phyloP scores from a whole-genome alignment of 2,329 filamentous ascomycete species.

The Fusarium denticulatum region DNA sequence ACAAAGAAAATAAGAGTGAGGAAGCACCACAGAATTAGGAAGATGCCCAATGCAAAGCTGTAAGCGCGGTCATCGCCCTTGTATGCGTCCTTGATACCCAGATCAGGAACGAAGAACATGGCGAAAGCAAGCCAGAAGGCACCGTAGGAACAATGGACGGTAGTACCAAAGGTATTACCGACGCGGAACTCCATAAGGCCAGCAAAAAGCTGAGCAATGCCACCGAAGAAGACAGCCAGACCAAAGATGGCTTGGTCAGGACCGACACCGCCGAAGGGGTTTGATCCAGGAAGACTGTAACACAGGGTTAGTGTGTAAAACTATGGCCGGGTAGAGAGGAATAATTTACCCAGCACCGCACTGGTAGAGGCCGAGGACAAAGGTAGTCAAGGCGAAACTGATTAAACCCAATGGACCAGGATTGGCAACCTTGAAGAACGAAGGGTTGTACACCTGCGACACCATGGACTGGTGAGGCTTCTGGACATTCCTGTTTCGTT shows the following conservation, averaged over 20 bases:
- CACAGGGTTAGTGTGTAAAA: neutral
- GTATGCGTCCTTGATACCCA: constrained; percentile 61
- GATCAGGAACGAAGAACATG: constrained; percentile 63
- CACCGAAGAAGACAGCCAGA: constrained; percentile 64
- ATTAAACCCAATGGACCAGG: constrained; percentile 69
- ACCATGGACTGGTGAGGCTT: constrained; percentile 49
- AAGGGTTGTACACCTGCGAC: constrained; percentile 49
- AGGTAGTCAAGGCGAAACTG: constrained; percentile 73
- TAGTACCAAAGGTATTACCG: constrained; percentile 72
- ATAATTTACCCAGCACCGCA: constrained; percentile 60
- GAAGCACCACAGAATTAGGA: constrained; percentile 69
- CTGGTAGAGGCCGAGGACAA: constrained; percentile 63
- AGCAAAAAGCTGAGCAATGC: constrained; percentile 73
- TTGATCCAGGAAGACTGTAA: constrained; percentile 46
- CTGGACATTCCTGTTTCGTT: constrained; percentile 2
- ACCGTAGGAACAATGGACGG: constrained; percentile 68
- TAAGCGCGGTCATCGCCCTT: constrained; percentile 50
- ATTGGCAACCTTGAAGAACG: constrained; percentile 62
- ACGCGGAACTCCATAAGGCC: constrained; percentile 66
- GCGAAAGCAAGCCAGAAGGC: constrained; percentile 70
- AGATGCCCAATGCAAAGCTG: constrained; percentile 65
- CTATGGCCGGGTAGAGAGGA: neutral
- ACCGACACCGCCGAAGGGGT: constrained; percentile 48
- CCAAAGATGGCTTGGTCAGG: constrained; percentile 51
- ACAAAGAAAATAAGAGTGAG: constrained; percentile 66